Evolutionary conservation across 1,139 yeast genomes (phyloP), one percentile per base, ranked within the genome.

Genomic region (Pichia sp.): DNA sequence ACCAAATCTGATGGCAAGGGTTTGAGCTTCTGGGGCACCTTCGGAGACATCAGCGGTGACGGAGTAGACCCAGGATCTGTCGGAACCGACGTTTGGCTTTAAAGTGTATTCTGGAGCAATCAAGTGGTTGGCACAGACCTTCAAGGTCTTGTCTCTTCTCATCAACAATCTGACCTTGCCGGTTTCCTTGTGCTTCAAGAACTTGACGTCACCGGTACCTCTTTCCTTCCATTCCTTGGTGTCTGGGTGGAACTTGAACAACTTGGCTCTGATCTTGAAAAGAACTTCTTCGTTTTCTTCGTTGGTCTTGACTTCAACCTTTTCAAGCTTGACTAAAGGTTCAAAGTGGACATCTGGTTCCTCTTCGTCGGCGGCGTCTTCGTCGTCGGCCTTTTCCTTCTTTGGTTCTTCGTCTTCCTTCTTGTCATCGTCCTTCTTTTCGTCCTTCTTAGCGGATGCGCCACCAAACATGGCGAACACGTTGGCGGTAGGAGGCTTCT

Each of bases 111-210:
- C 96, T 53, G 96, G 82, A 42, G 88, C 74, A 60, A 93, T 83
- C 71, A 83, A 81, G 72, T 93, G 99, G 76, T 93, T 93, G 62
- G 99, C 99, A 72, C 99, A 93, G 63, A 94, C 85, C 79, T 93
- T 93, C 67, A 91, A 80, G 49, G 98, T 93, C 77, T 93, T 93
- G 75, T 93, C 99, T 75, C 99, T 89, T 80, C 99, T 88, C 99
- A 93, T 93, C 67, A 93, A 77, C 58, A 93, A 72, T 73, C 99
- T 85, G 55, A 86, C 87, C 73, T 88, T 91, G 50, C 79, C 77
- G 50, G 89, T 73, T 53, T 73, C 73, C 71, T 88, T 89, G 75
- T 91, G 96, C 74, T 93, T 80, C 67, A 93, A 81, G 70, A 93
- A 89, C 72, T 91, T 89, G 62, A 91, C 97, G 66, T 93, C 99